phyloP scores from a whole-genome alignment of 345 rosid species.

The Gossypium rotundifolium region DNA sequence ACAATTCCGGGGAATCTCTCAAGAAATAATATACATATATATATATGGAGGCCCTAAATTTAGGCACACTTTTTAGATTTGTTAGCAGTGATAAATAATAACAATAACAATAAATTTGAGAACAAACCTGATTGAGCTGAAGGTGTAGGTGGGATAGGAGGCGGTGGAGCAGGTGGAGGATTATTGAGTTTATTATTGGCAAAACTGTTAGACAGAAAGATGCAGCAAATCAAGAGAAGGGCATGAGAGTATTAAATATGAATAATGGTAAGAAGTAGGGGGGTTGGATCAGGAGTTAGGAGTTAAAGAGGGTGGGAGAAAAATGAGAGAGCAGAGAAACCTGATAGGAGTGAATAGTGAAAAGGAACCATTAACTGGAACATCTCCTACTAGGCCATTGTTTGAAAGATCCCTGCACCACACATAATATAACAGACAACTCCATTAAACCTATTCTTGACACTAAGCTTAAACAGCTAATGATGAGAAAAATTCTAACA shows the following conservation, averaged over 20 bases:
- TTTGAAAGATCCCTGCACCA: constrained; percentile 81
- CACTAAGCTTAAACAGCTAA: background rate
- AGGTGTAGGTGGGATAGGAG: constrained; percentile 37
- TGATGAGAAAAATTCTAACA: background rate
- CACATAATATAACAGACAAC: constrained; percentile 11
- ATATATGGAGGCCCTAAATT: background rate
- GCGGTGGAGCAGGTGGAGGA: constrained; percentile 44
- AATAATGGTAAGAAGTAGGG: background rate
- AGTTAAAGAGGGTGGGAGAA: background rate
- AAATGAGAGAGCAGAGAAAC: constrained; percentile 30
- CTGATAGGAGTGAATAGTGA: constrained; percentile 70
- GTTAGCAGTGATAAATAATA: background rate
- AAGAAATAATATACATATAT: background rate
- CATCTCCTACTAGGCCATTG: constrained; percentile 51
- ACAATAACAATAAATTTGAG: background rate
- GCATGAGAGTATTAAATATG: constrained; percentile 1
- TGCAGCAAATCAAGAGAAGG: constrained; percentile 6
- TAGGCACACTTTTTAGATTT: background rate
- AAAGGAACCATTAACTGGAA: constrained; percentile 82
- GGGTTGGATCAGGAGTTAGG: background rate
- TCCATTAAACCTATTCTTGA: background rate
- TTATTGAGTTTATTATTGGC: constrained; percentile 19
- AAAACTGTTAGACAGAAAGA: constrained; percentile 52
- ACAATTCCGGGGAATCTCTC: background rate
- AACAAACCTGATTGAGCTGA: constrained; percentile 39